Base-by-base conservation (phyloP, 106 monocot species). In the Apostasia shenzhenica region DNA sequence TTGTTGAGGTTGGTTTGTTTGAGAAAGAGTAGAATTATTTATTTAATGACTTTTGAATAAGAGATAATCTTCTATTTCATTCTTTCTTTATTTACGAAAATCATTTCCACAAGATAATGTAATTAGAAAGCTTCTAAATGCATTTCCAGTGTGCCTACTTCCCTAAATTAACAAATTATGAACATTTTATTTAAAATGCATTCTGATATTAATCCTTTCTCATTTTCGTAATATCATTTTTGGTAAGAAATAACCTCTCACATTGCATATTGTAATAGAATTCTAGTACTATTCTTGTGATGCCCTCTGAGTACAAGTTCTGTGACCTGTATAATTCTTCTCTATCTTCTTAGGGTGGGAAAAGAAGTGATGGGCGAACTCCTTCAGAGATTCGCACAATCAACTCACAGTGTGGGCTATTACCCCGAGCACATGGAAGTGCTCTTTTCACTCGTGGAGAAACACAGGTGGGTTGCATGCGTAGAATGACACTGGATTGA, bases 341-440 rank as follows among this genome's bases (percentile, higher is more conserved):
- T 41, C 54, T 12, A 45, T 48, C 26, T 55, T 70, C 2, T 11
- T 69, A 95, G 95, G 95, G 84, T 70, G 89, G 92, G 50, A 95
- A 84, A 83, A 77, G 95, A 73, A 95, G 92, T 79, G 95, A 95
- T 81, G 92, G 95, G 57, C 83, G 95, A 49, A 82, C 59, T 40
- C 79, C 95, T 62, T 53, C 42, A 4, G 89, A 95, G 54, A 76
- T 95, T 75, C 95, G 95, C 45, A 79, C 92, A 45, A 95, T 95
- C 51, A 78, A 63, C 57, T 84, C 92, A 43, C 84, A 86, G 52
- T 92, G 95, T 82, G 80, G 89, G 68, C 64, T 95, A 63, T 89
- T 95, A 77, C 95, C 95, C 40, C 77, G 95, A 82, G 92, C 95
- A 47, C 95, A 95, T 89, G 95, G 95, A 72, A 95, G 95, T 81